phyloP scores from a whole-genome alignment of 2,329 filamentous ascomycete genomes.

The Xylariaceae sp. region DNA sequence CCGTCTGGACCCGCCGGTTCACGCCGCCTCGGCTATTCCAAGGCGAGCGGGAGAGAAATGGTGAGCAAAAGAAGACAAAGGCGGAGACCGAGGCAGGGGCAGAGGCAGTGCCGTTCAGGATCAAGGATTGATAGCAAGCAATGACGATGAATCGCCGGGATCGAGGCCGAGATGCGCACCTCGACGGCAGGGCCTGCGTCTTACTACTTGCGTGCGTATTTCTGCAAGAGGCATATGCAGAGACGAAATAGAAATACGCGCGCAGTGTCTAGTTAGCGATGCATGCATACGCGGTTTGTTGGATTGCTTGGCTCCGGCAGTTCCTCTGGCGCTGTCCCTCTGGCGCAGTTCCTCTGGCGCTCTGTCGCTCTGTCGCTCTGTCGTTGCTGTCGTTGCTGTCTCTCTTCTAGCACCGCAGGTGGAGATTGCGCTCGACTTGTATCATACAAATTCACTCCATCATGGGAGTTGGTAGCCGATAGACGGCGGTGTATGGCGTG shows the following conservation, averaged over 20 bases:
- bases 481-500: not conserved
- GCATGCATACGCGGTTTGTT: conserved; percentile 2
- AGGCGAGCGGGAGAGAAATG: not conserved
- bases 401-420: not conserved
- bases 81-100: not conserved
- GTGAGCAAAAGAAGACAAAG: too few relatives aligned
- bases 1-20: conserved; percentile 4
- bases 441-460: not conserved
- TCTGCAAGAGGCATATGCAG: conserved; percentile 13
- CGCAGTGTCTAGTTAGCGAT: conserved; percentile 1
- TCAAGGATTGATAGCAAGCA: conserved; percentile 3
- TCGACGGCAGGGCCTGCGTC: conserved; percentile 12
- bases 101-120: conserved; percentile 5
- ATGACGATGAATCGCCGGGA: conserved; percentile 4
- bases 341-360: not conserved
- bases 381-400: not conserved
- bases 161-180: conserved; percentile 6
- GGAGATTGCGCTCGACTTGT: not conserved
- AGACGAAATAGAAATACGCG: not conserved
- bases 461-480: not conserved
- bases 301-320: not conserved
- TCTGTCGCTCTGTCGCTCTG: not conserved
- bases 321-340: not conserved
- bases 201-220: conserved; percentile 19
- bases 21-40: conserved; percentile 12